Conservation (phyloP, 768 basidiomycete species). For the Gloeostereum incarnatum region DNA sequence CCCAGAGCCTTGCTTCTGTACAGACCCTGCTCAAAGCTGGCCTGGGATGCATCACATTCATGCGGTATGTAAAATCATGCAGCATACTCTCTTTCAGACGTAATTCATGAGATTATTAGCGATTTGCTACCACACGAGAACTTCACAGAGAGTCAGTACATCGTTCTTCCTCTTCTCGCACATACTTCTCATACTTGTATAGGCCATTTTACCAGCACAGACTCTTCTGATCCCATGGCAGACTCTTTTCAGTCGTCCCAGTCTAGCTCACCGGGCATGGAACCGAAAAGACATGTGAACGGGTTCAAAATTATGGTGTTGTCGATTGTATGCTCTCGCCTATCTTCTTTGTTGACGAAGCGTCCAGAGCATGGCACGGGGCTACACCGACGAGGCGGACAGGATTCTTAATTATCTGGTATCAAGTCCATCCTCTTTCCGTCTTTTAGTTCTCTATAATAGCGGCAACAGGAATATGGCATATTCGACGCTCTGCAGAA, state of each 20-base stretch:
- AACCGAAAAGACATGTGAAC: slow-evolving; percentile 34
- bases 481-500: slow-evolving; percentile 83
- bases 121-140: slow-evolving; percentile 75
- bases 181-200: slow-evolving; percentile 4
- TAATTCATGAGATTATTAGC: slow-evolving; percentile 22
- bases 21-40: slow-evolving; percentile 68
- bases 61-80: slow-evolving; percentile 36
- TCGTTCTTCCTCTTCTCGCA: slow-evolving; percentile 1
- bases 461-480: slow-evolving; percentile 56
- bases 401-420: slow-evolving; percentile 76
- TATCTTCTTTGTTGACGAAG: too few species aligned
- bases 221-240: slow-evolving; percentile 27
- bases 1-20: slow-evolving; percentile 60
- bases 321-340: slow-evolving; percentile 1
- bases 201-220: slow-evolving; percentile 50
- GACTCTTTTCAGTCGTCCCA: slow-evolving; percentile 21
- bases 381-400: slow-evolving; percentile 78
- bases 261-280: slow-evolving; percentile 27
- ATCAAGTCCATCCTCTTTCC: slow-evolving; percentile 13
- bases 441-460: slow-evolving; percentile 1
- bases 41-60: slow-evolving; percentile 67
- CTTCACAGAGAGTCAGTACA: slow-evolving; percentile 50
- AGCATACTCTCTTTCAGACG: slow-evolving; percentile 1
- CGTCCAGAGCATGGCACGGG: slow-evolving; percentile 56
- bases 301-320: slow-evolving; percentile 62